Percentiles rank a stretch among this genome's conserved stretches.
phyloP scores from a whole-genome alignment of 1,284 basidiomycete species.

The Cutaneotrichosporon sp. region DNA sequence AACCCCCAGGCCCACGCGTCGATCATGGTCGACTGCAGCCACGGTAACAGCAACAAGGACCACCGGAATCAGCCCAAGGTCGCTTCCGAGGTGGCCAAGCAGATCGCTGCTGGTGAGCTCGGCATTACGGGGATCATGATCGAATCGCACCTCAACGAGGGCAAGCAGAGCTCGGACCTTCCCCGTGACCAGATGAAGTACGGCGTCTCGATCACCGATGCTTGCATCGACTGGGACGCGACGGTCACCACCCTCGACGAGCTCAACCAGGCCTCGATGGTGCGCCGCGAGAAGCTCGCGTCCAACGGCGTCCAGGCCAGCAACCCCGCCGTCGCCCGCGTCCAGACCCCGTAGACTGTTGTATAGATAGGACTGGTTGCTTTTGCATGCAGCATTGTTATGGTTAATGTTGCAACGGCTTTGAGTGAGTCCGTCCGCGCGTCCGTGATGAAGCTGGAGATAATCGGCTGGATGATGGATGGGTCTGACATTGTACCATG shows the following conservation, averaged over 20 bases:
- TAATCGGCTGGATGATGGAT: too few relatives aligned
- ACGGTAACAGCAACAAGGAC: slow-evolving; percentile 86
- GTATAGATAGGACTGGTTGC: slow-evolving; percentile 8
- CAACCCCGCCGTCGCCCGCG: slow-evolving; percentile 14
- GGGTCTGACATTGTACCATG: too few relatives aligned
- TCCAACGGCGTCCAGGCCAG: slow-evolving; percentile 17
- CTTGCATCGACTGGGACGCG: slow-evolving; percentile 87
- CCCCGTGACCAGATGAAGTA: slow-evolving; percentile 67
- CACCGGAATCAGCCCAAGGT: slow-evolving; percentile 91
- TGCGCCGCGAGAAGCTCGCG: slow-evolving; percentile 40
- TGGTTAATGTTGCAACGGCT: neutral
- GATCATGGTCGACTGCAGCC: slow-evolving; percentile 56
- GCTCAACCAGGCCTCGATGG: slow-evolving; percentile 60
- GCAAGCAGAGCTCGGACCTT: slow-evolving; percentile 67
- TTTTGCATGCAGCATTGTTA: slow-evolving; percentile 1
- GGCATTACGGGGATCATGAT: slow-evolving; percentile 87
- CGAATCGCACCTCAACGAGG: slow-evolving; percentile 86
- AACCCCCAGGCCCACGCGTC: slow-evolving; percentile 51
- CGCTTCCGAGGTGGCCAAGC: slow-evolving; percentile 80
- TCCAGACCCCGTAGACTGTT: slow-evolving; percentile 29
- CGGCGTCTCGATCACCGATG: slow-evolving; percentile 85
- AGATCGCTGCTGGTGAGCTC: slow-evolving; percentile 71
- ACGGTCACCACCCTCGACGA: slow-evolving; percentile 68
- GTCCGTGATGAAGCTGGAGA: too few relatives aligned
- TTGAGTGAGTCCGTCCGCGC: too few relatives aligned